These are phyloP conservation scores for Candida albicans DNA, from an alignment of 1,139 yeast species.

Conservation along the genomic window DNA sequence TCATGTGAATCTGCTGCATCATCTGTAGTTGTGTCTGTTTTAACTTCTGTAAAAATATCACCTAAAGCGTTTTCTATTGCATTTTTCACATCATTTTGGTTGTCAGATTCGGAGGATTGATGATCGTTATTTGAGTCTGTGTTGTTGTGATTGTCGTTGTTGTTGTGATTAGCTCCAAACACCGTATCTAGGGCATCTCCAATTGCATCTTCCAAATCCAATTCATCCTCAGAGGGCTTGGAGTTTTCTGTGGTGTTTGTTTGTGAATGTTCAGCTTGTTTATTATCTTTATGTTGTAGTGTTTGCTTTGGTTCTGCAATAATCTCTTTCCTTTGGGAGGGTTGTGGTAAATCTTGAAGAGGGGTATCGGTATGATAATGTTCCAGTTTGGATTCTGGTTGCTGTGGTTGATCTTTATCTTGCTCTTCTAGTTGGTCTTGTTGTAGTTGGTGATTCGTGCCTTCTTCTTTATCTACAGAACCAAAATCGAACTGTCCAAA, in stretches of 20 bases:
- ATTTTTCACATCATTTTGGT: background rate
- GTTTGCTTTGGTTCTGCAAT: background rate
- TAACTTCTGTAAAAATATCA: constrained; percentile 3
- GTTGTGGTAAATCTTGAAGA: background rate
- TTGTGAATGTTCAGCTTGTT: background rate
- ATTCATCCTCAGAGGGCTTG: constrained; percentile 5
- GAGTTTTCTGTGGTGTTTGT: background rate
- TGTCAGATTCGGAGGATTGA: background rate
- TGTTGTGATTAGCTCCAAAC: constrained; percentile 1
- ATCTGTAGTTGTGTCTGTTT: background rate
- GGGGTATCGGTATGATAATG: no score
- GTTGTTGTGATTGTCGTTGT: background rate
- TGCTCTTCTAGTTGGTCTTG: constrained; percentile 1
- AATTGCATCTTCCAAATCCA: constrained; percentile 23
- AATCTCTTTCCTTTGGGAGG: constrained; percentile 3
- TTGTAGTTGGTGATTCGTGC: no score
- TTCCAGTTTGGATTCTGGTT: background rate
- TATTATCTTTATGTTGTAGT: no score
- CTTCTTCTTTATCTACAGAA: constrained; percentile 2
- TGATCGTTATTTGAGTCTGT: no score
- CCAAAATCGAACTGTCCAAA: constrained; percentile 30
- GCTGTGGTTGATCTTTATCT: background rate
- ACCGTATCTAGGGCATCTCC: constrained; percentile 22
- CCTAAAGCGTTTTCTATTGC: constrained; percentile 2
- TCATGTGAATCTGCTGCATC: background rate